These are phyloP conservation scores for Solanum dulcamara DNA, from an alignment of 257 asterid species.

Conservation along the genomic window DNA sequence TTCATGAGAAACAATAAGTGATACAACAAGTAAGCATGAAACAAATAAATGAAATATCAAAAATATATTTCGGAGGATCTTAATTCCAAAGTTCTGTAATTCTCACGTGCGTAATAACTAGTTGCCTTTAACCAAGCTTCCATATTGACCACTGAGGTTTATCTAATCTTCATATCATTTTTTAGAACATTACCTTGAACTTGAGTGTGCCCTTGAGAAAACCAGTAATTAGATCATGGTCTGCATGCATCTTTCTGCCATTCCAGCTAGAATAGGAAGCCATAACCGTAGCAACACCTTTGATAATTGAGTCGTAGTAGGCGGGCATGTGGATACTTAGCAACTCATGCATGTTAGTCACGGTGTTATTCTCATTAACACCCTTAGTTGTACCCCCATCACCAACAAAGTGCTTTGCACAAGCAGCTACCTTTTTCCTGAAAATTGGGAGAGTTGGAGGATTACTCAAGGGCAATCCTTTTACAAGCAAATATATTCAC, in stretches of 20 bases:
- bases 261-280: constrained; percentile 93
- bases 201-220: constrained; percentile 66
- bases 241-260: constrained; percentile 72
- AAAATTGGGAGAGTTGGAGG: background rate
- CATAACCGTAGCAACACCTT: constrained; percentile 80
- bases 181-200: constrained; percentile 46
- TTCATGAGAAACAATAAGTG: background rate
- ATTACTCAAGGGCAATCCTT: background rate
- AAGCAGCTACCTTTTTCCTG: constrained; percentile 90
- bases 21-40: background rate
- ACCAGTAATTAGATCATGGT: constrained; percentile 62
- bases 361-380: constrained; percentile 56
- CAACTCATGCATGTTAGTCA: constrained; percentile 53
- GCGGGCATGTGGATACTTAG: constrained; percentile 89
- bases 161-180: background rate
- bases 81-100: background rate
- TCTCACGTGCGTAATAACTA: background rate
- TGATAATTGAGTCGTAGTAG: constrained; percentile 54
- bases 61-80: background rate
- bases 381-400: constrained; percentile 89
- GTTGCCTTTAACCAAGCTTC: background rate
- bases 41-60: background rate
- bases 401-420: constrained; percentile 92
- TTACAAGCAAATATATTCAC: background rate
- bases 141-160: background rate